Evolutionary conservation across 2,329 filamentous ascomycete genomes (phyloP), one percentile per base, ranked within the genome.

Genomic region (Aciculosporium take): DNA sequence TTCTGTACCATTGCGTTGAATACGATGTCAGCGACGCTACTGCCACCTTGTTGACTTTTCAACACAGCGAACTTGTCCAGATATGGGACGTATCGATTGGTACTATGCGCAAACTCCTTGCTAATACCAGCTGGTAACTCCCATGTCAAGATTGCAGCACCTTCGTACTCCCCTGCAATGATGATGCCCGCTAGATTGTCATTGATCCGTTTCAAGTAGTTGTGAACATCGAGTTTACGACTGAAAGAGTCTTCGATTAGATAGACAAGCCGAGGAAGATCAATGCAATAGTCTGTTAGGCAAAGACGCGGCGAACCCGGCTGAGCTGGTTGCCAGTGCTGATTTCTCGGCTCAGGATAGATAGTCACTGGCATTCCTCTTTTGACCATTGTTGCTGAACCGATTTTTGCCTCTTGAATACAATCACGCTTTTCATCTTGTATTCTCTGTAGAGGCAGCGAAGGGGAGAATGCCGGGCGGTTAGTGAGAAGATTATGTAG

Each of bases 11-110:
- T 94, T 27, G 87, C 81, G 47, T 93, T 94, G 64, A 96, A 98
- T 7, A 98, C 83, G 30, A 96, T 82, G 56, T 98, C 91, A 1
- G 91, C 89, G 3, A 96, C 88, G 3, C 91, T 89, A 1, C 86
- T 86, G 0, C 84, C 84, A 0, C 91, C 91, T 59, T 98, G 91
- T 10, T 81, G 83, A 45, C 78, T 81, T 50, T 84, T 89, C 13
- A 94, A 69, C 1, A 98, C 91, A 1, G 91, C 91, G 56, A 98
- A 96, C 58, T 98, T 98, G 62, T 98, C 91, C 24, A 98, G 71
- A 57, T 98, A 98, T 0, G 91, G 91, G 0, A 98, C 84, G 49
- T 86, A 73, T 8, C 83, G 73, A 1, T 70, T 70, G 28, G 70
- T 69, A 15, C 67, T 62, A 43, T 72, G 64, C 44, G 59, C 72